Percentiles rank a stretch among this genome's conserved stretches.
phyloP scores from a whole-genome alignment of 1,284 basidiomycete genomes.

The Rhodotorula sp. region DNA sequence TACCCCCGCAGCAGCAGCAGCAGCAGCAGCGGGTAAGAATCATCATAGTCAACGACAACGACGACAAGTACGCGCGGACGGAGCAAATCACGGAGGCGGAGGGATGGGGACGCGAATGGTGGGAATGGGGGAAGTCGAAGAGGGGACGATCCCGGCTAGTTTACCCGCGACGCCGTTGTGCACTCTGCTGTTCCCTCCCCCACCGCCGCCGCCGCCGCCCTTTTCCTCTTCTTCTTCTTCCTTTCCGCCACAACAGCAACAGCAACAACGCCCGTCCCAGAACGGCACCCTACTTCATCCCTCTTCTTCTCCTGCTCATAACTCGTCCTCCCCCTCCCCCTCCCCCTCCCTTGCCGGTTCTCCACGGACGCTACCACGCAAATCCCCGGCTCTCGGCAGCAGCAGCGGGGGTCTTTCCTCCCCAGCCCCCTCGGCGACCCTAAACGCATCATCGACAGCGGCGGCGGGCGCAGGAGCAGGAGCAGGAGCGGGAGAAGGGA shows the following conservation, averaged over 20 bases:
- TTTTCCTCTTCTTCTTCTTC: no score
- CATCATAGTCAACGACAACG: no score
- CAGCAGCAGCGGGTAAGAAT: no score
- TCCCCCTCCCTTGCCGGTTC: no score
- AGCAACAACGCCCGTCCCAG: no score
- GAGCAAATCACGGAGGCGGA: no score
- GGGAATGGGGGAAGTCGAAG: neutral
- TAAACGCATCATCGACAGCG: neutral
- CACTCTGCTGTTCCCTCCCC: slow-evolving; percentile 61
- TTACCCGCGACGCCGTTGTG: slow-evolving; percentile 41
- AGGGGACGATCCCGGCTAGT: neutral
- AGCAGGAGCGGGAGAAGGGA: slow-evolving; percentile 6
- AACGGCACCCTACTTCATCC: no score
- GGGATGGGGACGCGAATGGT: neutral
- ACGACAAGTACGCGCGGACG: no score
- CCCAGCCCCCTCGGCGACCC: neutral
- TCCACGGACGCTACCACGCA: neutral
- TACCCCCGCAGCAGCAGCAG: neutral
- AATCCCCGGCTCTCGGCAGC: neutral
- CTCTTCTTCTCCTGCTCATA: neutral
- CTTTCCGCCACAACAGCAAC: no score
- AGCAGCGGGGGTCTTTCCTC: no score
- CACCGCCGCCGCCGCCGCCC: slow-evolving; percentile 48
- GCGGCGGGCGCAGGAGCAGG: no score
- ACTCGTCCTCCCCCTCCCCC: no score